Base-by-base conservation (phyloP, 2,329 filamentous ascomycete species). In the Paracorniculantispora psalliotae region DNA sequence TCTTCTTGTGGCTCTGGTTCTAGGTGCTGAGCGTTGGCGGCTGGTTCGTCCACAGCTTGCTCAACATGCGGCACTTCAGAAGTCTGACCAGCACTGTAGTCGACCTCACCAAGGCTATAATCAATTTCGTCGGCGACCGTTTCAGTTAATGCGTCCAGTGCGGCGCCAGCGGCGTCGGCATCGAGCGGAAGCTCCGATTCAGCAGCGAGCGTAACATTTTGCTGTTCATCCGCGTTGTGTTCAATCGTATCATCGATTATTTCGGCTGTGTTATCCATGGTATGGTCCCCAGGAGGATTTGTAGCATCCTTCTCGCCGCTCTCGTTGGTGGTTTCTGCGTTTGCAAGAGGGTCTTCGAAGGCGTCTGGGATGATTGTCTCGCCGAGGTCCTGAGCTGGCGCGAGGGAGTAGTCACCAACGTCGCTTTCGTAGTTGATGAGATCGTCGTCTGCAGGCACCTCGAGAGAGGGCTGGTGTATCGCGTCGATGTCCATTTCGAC, bases 361-460 rank as follows among this genome's bases (percentile, higher is more conserved):
- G 62, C 55, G 46, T 60, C 62, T 47, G 62, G 39, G 19, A 59
- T 57, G 6, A 65, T 57, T 35, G 62, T 60, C 15, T 64, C 63
- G 15, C 64, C 43, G 30, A 65, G 59, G 25, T 62, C 46, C 46
- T 48, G 30, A 23, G 25, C 57, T 13, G 33, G 39, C 35, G 30
- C 37, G 4, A 60, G 53, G 48, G 62, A 61, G 26, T 67, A 64
- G 59, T 62, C 63, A 3, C 63, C 67, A 17, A 51, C 44, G 46
- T 66, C 73, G 54, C 68, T 72, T 30, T 75, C 73, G 43, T 73
- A 76, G 59, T 73, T 69, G 52, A 75, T 72, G 25, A 74, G 62
- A 58, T 76, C 73, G 15, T 74, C 68, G 41, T 73, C 69, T 8
- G 62, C 59, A 25, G 63, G 65, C 5, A 52, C 57, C 23, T 67